Base-by-base conservation (phyloP, 148 eudicot genomes). In the Hydrangea macrophylla region DNA sequence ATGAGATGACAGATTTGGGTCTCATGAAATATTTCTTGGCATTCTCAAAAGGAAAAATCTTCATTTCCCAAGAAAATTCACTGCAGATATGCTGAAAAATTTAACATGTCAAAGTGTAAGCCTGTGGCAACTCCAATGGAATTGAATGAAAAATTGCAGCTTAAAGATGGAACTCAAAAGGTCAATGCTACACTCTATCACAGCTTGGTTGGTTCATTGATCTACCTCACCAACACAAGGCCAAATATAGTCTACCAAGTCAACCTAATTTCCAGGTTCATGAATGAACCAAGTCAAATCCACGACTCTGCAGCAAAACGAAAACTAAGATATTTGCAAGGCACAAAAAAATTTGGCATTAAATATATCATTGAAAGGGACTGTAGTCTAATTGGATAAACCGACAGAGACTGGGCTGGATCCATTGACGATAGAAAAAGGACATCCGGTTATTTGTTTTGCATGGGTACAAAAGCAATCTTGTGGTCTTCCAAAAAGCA, bases 1-100 rank as follows among this genome's bases (percentile, higher is more conserved):
- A 65, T 57, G 72, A 77, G 73, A 77, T 76, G 80, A 71, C 75
- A 3, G 62, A 60, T 50, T 20, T 72, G 73, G 70, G 0, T 20
- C 36, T 0, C n/a, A n/a, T 72, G 65, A 36, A 7, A 6, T 67
- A 60, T 72, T 71, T 18, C 65, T 70, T 1, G 76, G 73, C 1
- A 55, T 77, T 26, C 70, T 7, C 11, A 17, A 1, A n/a, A 20
- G 37, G 40, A 2, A 60, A 50, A 5, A 73, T 64, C 7, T 77
- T 68, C 20, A 35, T 78, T 3, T 71, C 20, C 7, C 70, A 72
- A 51, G 48, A 23, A 8, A 54, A 22, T 78, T 59, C 55, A 60
- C 51, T 1, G 1, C 27, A 0, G 81, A 66, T 2, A 4, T 78
- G 12, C 9, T 68, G 0, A 67, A 61, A 22, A 23, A 13, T 74